Evolutionary conservation across 2,329 filamentous ascomycete genomes (phyloP), one percentile per base, ranked within the genome.

Genomic region (Phymatotrichopsis omnivora): DNA sequence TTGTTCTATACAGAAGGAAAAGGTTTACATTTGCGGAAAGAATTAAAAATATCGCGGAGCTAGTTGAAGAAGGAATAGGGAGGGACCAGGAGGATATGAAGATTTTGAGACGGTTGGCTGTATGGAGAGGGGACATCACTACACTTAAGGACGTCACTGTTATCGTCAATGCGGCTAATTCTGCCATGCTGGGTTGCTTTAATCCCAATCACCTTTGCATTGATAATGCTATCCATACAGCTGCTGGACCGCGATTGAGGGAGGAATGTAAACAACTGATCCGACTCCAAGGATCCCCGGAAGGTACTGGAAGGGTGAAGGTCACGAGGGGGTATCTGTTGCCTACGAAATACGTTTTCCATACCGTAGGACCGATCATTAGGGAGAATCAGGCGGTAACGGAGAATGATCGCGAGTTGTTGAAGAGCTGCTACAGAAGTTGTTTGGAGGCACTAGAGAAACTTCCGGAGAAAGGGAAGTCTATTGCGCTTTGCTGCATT

Each of bases 91-190:
- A 27, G 3, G 29, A 39, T 3, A 42, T 37, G 6, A 24, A n/a
- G n/a, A n/a, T n/a, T n/a, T n/a, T n/a, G n/a, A n/a, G n/a, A n/a
- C n/a, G n/a, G n/a, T n/a, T 64, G 2, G 50, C 55, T 11, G 47
- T 62, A 12, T 64, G 62, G 62, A 54, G 58, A 43, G 61, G 61
- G 27, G 61, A 64, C 29, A 64, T 64, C 35, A 64, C 62, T 7
- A 55, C 58, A 0, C 51, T 64, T 8, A 45, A 51, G 0, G 56
- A 58, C 22, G 55, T 61, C 12, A 62, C 60, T 1, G 62, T 62
- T 6, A 62, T 65, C 39, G 60, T 59, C 8, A 64, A 65, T 36
- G 62, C 63, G 7, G 62, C 62, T 11, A 64, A 64, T 41, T 54
- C 57, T 3, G 57, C 56, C 8, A 54, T 63, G 46, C 56, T 64